Percentiles rank a stretch among this genome's conserved stretches.
Evolutionary conservation across 768 basidiomycete genomes (phyloP).

Genomic region (Dacryopinax spathularia): DNA sequence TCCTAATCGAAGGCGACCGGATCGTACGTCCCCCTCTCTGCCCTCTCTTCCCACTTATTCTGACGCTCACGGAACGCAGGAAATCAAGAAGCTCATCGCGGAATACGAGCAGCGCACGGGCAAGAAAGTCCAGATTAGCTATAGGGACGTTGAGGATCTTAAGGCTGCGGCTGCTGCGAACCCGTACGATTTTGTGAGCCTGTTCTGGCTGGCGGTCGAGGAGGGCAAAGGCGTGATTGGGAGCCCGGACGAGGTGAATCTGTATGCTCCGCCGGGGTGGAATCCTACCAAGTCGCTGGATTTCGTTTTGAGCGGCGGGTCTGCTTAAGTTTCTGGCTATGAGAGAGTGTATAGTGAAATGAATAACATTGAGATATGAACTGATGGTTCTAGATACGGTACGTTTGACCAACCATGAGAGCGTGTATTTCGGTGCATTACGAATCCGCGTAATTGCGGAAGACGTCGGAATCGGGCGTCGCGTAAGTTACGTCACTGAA

Average conservation of each 20-base stretch:
- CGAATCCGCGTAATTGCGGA: too few species aligned
- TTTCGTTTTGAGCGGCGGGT: background rate
- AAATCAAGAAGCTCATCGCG: background rate
- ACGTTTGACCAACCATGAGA: too few species aligned
- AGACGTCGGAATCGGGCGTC: too few species aligned
- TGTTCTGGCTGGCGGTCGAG: background rate
- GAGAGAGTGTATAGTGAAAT: background rate
- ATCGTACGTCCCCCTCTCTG: background rate
- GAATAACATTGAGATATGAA: background rate
- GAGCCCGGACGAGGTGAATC: background rate
- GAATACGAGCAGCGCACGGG: slow-evolving; percentile 3
- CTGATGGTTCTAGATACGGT: too few species aligned
- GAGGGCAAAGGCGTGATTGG: background rate
- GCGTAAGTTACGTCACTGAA: too few species aligned
- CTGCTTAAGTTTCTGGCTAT: background rate
- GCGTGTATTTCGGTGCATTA: too few species aligned
- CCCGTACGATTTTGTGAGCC: background rate
- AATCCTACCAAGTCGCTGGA: background rate
- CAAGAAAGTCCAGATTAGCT: background rate
- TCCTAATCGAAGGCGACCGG: background rate
- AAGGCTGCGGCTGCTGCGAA: background rate
- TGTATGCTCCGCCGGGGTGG: background rate
- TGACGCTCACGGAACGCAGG: background rate
- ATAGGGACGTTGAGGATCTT: background rate
- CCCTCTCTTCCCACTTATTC: background rate